These are phyloP conservation scores for Straminergon stramineum DNA, from an alignment of 225 moss, liverwort and hornwort species.

Conservation along the genomic window DNA sequence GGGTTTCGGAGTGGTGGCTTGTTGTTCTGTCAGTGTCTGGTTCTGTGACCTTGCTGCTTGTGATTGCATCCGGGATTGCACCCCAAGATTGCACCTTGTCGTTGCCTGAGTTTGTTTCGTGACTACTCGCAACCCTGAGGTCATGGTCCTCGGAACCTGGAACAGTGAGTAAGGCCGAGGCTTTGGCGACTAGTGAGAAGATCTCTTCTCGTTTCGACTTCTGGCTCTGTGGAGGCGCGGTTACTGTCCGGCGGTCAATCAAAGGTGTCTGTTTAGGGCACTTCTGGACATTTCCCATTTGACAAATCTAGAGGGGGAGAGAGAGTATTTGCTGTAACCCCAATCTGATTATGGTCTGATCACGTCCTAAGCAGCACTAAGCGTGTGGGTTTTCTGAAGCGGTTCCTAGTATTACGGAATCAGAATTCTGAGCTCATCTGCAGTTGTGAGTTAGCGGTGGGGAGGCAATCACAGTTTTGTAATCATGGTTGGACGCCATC, in stretches of 20 bases:
- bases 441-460: not conserved
- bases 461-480: not conserved
- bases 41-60: not conserved
- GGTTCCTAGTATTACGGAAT: not conserved
- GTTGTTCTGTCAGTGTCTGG: not conserved
- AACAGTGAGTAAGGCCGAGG: not conserved
- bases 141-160: not conserved
- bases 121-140: not conserved
- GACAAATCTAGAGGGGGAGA: not conserved
- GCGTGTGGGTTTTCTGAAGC: not conserved
- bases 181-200: not conserved
- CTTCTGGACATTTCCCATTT: not conserved
- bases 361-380: not conserved
- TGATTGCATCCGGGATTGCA: not conserved
- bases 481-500: conserved; percentile 41
- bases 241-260: not conserved
- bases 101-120: not conserved
- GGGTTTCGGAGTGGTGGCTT: not conserved
- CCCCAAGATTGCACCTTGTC: not conserved
- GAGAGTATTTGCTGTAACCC: not conserved
- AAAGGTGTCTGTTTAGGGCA: not conserved
- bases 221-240: not conserved
- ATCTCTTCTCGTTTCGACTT: not conserved
- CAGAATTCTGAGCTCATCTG: not conserved
- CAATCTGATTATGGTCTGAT: not conserved